phyloP scores from a whole-genome alignment of 2,329 filamentous ascomycete genomes.

The Aureobasidium subglaciale region DNA sequence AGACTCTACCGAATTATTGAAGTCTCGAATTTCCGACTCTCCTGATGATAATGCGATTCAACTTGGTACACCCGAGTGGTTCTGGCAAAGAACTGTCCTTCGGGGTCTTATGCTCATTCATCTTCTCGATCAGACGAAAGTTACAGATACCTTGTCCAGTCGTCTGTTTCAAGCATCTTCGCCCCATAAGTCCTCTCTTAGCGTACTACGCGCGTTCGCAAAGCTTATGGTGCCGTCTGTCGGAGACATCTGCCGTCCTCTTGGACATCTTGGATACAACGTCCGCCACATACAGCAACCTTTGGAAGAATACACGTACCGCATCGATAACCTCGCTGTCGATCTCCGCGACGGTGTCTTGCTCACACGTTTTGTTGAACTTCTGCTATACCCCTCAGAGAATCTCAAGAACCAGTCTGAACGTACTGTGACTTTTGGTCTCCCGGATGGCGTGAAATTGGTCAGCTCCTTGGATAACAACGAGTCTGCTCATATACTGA shows the following conservation, averaged over 20 bases:
- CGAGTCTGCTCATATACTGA: constrained; percentile 40
- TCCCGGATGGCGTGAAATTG: constrained; percentile 40
- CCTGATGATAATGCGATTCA: constrained; percentile 1
- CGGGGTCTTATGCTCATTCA: constrained; percentile 54
- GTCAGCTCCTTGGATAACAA: constrained; percentile 26
- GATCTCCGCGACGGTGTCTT: constrained; percentile 56
- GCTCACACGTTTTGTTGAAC: constrained; percentile 53
- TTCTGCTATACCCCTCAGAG: constrained; percentile 43
- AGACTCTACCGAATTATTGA: constrained; percentile 31
- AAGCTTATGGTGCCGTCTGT: constrained; percentile 51
- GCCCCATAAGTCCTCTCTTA: constrained; percentile 48
- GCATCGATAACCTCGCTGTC: constrained; percentile 53
- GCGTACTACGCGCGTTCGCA: constrained; percentile 46
- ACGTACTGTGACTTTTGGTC: constrained; percentile 37
- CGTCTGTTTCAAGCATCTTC: constrained; percentile 49
- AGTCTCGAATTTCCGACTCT: constrained; percentile 3
- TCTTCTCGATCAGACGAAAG: constrained; percentile 51
- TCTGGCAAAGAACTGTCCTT: constrained; percentile 50
- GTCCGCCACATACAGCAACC: constrained; percentile 48
- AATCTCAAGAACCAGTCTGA: constrained; percentile 23
- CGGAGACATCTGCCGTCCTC: constrained; percentile 49
- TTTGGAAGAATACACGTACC: constrained; percentile 53
- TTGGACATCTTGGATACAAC: constrained; percentile 52
- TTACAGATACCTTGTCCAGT: constrained; percentile 26
- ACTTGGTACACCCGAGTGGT: constrained; percentile 38